Base-by-base conservation (phyloP, 2,329 filamentous ascomycete species). In the Penicillium sp. region DNA sequence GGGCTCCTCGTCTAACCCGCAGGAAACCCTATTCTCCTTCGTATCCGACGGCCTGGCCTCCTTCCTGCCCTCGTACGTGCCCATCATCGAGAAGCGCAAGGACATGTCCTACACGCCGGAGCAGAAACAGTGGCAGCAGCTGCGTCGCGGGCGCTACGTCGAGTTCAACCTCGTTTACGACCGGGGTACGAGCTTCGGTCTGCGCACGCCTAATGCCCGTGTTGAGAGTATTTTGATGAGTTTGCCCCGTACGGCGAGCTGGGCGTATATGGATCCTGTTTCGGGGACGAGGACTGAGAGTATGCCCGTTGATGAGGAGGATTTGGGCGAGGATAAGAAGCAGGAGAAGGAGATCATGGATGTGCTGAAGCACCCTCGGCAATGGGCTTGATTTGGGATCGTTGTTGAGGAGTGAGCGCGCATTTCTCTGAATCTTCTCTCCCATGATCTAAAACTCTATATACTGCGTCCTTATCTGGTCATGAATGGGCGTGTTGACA, bases 131-230 rank as follows among this genome's bases (percentile, higher is more conserved):
- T 99, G 95, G 95, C 95, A 99, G 80, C 95, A 98, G 80, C 83
- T 99, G 62, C 85, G 95, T 51, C 83, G 95, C 65, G 95, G 95
- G n/a, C 85, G 92, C 70, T 99, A 99, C 74, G 95, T 99, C 63
- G 95, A 99, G 78, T 99, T 99, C 78, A 99, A 99, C 78, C 84
- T 99, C 39, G 92, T 99, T 56, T 93, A 99, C 78, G 95, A 99
- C 79, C 87, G 95, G 27, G 95, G 95, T 2, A 99, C 95, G 2
- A 88, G 90, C 7, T 99, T 99, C 76, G 95, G 95, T 1, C 80
- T 99, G 63, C 95, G 95, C 71, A 96, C 94, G 0, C 95, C 95
- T 0, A 92, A 92, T 43, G 90, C 93, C 6, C 85, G 95, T 61
- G 88, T 99, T 2, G 95, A 99, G 82, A 97, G 93, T 75, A 99